Base-by-base conservation (phyloP, 768 basidiomycete species). In the Hericium coralloides region DNA sequence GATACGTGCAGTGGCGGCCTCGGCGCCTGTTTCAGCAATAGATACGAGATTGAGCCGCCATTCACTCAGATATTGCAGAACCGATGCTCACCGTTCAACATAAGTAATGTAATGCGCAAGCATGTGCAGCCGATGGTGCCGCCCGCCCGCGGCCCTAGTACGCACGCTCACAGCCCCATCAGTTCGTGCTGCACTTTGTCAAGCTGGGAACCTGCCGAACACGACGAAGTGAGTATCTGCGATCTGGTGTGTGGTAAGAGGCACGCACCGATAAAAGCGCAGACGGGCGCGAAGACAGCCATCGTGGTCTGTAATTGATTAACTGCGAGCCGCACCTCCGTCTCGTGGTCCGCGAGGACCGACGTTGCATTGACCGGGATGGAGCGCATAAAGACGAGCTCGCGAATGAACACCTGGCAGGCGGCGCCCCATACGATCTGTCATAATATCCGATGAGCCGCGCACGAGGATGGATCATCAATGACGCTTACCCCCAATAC, bases 351-450 rank as follows among this genome's bases (percentile, higher is more conserved):
- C 41, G 49, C 54, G 4, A 49, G 54, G 5, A 48, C 47, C 4
- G 45, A 38, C 17, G 48, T 39, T 38, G 36, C 25, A 15, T 60
- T 59, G 2, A 39, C 59, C 15, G 52, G 43, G 41, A 53, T 55
- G 26, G 53, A 60, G 12, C 59, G 59, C 37, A 52, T 47, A 8
- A 53, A 50, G 14, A 55, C 38, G 39, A 62, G 57, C 48, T 62
- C 61, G 37, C 55, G 57, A 51, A 62, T 53, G 38, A 62, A 49
- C 38, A 62, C 61, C 2, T 59, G 61, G 3, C 59, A 49, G 20
- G 52, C 26, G 1, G 59, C 61, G 23, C 56, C 56, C 61, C 61
- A 62, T 18, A 62, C 48, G 2, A 53, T 52, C 61, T 62, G 43
- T 9, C 8, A 17, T 8, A 5, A 26, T 23, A 15, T 48, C 1